Evolutionary conservation across 176 grass and related monocot species (phyloP).

Genomic region (Coix lacrymajobi): DNA sequence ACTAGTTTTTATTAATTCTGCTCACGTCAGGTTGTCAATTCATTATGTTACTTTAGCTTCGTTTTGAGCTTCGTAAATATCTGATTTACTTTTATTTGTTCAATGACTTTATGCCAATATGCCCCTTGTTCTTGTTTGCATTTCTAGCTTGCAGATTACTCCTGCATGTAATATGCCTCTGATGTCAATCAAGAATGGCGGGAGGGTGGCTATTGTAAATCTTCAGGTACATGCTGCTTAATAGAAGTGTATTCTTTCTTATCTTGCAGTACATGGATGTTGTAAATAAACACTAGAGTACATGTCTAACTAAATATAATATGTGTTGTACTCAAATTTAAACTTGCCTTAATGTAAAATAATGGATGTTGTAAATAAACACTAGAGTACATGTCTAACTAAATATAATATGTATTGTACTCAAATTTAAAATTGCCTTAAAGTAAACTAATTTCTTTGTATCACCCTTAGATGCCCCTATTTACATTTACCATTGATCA

Average conservation of each 20-base stretch:
- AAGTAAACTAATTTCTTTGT: not conserved
- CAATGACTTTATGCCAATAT: constrained; percentile 6
- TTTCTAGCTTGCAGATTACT: constrained; percentile 87
- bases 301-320: not conserved
- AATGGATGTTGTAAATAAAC: not conserved
- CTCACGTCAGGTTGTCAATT: not conserved
- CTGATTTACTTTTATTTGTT: not conserved
- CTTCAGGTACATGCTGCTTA: constrained; percentile 70
- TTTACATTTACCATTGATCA: constrained; percentile 6
- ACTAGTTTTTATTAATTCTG: not conserved
- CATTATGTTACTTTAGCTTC: not conserved
- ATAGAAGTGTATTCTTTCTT: not conserved
- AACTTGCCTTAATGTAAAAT: not conserved
- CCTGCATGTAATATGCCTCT: constrained; percentile 95
- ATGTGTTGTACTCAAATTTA: not conserved
- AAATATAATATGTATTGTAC: not conserved
- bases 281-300: not conserved
- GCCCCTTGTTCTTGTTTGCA: constrained; percentile 4
- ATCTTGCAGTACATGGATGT: not conserved
- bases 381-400: not conserved
- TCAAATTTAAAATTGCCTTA: not conserved
- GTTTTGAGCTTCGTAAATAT: not conserved
- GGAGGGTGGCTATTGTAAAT: constrained; percentile 84
- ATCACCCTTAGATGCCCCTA: not conserved
- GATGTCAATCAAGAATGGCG: constrained; percentile 66